Conservation (phyloP, 306 rosid genomes). For the Mimosa bimucronata region DNA sequence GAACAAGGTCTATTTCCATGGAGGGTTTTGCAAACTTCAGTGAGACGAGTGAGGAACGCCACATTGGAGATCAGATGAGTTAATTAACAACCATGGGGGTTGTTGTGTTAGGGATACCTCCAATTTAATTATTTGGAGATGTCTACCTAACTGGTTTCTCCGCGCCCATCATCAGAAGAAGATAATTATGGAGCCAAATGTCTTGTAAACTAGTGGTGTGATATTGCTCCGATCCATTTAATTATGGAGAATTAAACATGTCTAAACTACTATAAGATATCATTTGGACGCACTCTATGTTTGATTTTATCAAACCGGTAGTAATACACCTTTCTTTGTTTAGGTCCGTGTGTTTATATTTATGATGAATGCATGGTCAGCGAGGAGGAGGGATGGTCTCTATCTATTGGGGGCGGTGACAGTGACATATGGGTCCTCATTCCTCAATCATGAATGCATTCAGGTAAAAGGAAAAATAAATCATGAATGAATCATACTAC, state of each 20-base stretch:
- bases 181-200: no score
- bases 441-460: background rate
- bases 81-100: background rate
- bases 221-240: no score
- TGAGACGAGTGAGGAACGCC: background rate
- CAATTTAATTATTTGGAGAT: background rate
- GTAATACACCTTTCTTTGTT: background rate
- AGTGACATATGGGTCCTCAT: background rate
- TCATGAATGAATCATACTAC: background rate
- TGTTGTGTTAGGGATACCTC: background rate
- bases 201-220: no score
- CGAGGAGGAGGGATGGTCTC: background rate
- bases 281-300: no score
- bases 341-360: background rate
- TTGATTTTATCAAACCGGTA: no score
- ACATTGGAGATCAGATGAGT: background rate
- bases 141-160: no score
- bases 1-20: slow-evolving; percentile 66
- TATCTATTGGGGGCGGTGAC: background rate
- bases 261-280: no score
- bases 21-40: slow-evolving; percentile 33
- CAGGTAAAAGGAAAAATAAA: background rate
- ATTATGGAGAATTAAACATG: no score
- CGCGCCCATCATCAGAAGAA: no score
- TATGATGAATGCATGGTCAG: background rate